Conservation (phyloP, 202 grass and related monocot species). For the Setaria viridis region DNA sequence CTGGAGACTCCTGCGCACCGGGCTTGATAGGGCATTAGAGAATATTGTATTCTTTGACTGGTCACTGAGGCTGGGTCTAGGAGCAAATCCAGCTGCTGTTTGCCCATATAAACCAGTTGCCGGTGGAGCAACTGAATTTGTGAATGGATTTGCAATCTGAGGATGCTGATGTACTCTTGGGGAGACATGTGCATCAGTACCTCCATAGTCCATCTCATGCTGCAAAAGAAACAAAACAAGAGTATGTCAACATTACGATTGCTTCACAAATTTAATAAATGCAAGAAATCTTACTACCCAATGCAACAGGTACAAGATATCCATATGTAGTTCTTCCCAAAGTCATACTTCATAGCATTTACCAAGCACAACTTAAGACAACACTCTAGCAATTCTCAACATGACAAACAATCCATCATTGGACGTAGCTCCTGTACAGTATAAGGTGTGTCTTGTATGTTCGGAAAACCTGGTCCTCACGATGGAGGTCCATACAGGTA, state of each 20-base stretch:
- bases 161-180: slow-evolving; percentile 66
- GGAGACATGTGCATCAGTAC: slow-evolving; percentile 64
- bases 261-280: slow-evolving; percentile 4
- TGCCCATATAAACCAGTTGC: slow-evolving; percentile 46
- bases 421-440: neutral
- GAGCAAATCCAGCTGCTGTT: slow-evolving; percentile 46
- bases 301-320: slow-evolving; percentile 30
- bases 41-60: slow-evolving; percentile 80
- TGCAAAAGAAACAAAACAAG: slow-evolving; percentile 52
- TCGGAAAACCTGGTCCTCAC: neutral
- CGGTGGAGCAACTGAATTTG: slow-evolving; percentile 54
- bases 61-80: slow-evolving; percentile 63
- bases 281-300: slow-evolving; percentile 21
- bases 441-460: slow-evolving; percentile 17
- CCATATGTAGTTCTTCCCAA: neutral
- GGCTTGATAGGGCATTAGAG: slow-evolving; percentile 88
- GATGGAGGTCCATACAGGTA: neutral
- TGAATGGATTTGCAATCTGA: slow-evolving; percentile 50
- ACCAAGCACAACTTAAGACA: slow-evolving; percentile 27
- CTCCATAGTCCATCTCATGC: slow-evolving; percentile 87
- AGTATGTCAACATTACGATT: slow-evolving; percentile 19
- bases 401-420: neutral
- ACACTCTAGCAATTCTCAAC: neutral
- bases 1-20: slow-evolving; percentile 74
- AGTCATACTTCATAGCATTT: slow-evolving; percentile 37